Conservation (phyloP, 176 grass and related monocot genomes). For the Zea mays region Zm-B73-REFERENCE-NAM-5.0 NC_050100.1:95725501-95726000, state of each 20-base stretch:
- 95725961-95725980: slow-evolving; percentile 19
- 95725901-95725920: slow-evolving; percentile 9
- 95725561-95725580: background rate
- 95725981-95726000: slow-evolving; percentile 26
- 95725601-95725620: background rate
- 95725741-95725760: background rate
- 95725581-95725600: background rate
- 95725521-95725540: slow-evolving; percentile 41
- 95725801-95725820: background rate
- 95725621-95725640: slow-evolving; percentile 1
- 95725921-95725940: slow-evolving; percentile 21
- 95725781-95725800: slow-evolving; percentile 44
- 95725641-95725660: background rate
- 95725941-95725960: slow-evolving; percentile 29
- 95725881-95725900: slow-evolving; percentile 25
- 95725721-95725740: no score
- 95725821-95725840: background rate
- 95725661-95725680: background rate
- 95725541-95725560: slow-evolving; percentile 42
- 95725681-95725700: no score
- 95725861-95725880: slow-evolving; percentile 1
- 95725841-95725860: slow-evolving; percentile 38
- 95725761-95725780: slow-evolving; percentile 28
- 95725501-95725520: slow-evolving; percentile 15
- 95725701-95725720: no score